These are phyloP conservation scores for Globisporangium orthogonon DNA, from an alignment of 352 stramenopile species.

Conservation along the genomic window DNA sequence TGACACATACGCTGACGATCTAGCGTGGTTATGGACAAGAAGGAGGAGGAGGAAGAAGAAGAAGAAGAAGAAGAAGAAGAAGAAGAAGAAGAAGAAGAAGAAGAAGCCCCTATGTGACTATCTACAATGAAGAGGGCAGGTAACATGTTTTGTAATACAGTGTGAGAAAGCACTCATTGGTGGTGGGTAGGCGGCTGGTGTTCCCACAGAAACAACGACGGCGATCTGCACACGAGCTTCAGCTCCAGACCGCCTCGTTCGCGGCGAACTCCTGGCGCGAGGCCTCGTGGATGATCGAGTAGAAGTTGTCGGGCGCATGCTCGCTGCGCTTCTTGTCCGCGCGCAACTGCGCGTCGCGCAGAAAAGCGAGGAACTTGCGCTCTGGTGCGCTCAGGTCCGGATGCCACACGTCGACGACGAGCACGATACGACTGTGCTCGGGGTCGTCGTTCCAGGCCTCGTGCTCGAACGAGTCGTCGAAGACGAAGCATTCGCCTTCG, in stretches of 20 bases:
- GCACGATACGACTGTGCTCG: constrained; percentile 78
- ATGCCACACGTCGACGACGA: constrained; percentile 96
- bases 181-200: no score
- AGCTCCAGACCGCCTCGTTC: constrained; percentile 6
- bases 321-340: constrained; percentile 45
- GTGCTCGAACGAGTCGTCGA: constrained; percentile 99
- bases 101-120: no score
- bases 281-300: constrained; percentile 60
- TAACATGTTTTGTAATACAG: neutral
- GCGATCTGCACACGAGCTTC: neutral
- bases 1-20: neutral
- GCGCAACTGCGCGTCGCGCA: constrained; percentile 64
- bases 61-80: neutral
- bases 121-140: neutral
- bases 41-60: no score
- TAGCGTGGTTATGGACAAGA: no score
- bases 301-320: constrained; percentile 52
- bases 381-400: constrained; percentile 88
- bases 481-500: constrained; percentile 92
- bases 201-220: no score
- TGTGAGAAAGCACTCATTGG: neutral
- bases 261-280: constrained; percentile 11
- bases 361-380: constrained; percentile 81
- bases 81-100: neutral
- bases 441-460: constrained; percentile 95